Evolutionary conservation across 805 yeast genomes (phyloP), one percentile per base, ranked within the genome.

Genomic region (Pichia cabralensis): DNA sequence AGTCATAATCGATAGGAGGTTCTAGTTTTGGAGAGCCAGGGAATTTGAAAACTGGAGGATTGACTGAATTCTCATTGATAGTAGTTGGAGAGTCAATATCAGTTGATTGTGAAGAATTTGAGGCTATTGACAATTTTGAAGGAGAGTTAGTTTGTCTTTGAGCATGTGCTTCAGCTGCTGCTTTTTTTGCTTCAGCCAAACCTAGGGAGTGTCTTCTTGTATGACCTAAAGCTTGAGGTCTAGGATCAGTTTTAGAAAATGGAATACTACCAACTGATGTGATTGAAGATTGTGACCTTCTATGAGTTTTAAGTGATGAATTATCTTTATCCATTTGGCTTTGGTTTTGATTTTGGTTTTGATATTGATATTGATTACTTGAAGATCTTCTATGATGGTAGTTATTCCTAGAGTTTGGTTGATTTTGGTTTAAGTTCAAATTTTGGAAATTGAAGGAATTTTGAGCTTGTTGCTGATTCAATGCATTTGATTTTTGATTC

Each of bases 161-260:
- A 2, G 80, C 78, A 52, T 79, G 85, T 25, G 77, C 88, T 45
- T 77, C 78, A 5, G 96, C 96, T n/a, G 98, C 98, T 6, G 96
- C 96, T 46, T 79, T 79, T 49, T 83, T 86, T 10, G 97, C 97
- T 59, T 89, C 98, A 34, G 77, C 77, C 38, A 89, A 65, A 3
- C 94, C 96, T 40, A 89, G 63, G 0, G 96, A 86, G 55, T 89
- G 97, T 55, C 98, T 75, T 62, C 98, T 76, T 27, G 68, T 63
- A 54, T 89, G 98, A 23, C 96, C 95, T 40, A 65, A 60, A 12
- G 61, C 62, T 31, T 64, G 53, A 26, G 47, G 52, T 28, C 49
- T 44, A 26, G 41, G 28, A 26, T 44, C 49, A 3, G 44, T 33
- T 25, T 45, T 50, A 17, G 36, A 43, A 28, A 34, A 42, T 8